Percentiles rank a stretch among this genome's conserved stretches.
Conservation (phyloP, 148 eudicot species). For the Vaccinium vitisidaea region DNA sequence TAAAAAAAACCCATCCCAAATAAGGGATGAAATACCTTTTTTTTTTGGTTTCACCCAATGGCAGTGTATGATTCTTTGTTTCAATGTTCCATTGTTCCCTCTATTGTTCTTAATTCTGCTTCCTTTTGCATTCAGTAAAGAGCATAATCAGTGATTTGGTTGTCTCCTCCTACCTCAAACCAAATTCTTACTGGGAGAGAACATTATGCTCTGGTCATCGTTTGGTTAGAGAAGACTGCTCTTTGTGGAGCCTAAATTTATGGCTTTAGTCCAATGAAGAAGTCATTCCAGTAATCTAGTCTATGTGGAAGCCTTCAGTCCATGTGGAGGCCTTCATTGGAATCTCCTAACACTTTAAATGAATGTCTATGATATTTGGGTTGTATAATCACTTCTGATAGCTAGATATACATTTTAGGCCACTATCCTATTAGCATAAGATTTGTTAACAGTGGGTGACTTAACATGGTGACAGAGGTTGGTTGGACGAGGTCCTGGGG, state of each 20-base stretch:
- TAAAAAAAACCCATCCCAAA: neutral
- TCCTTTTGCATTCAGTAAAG: neutral
- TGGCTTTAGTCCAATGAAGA: neutral
- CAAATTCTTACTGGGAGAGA: neutral
- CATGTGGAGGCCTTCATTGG: neutral
- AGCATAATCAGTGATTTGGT: neutral
- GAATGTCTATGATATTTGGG: neutral
- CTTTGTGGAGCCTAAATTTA: neutral
- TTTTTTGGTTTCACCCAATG: neutral
- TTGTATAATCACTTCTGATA: neutral
- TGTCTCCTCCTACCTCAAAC: neutral
- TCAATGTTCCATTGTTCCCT: neutral
- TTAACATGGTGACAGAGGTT: neutral
- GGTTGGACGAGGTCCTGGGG: neutral
- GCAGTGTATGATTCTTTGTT: neutral
- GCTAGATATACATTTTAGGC: neutral
- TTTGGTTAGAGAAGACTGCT: neutral
- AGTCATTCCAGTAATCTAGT: neutral
- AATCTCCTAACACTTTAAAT: neutral
- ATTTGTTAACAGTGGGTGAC: neutral
- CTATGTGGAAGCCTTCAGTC: neutral
- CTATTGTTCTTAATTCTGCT: neutral
- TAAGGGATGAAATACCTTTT: neutral
- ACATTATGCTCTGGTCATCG: neutral
- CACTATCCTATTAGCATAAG: neutral